Base-by-base conservation (phyloP, 1,139 yeast genomes). In the Saccharomyces hybrid region DNA sequence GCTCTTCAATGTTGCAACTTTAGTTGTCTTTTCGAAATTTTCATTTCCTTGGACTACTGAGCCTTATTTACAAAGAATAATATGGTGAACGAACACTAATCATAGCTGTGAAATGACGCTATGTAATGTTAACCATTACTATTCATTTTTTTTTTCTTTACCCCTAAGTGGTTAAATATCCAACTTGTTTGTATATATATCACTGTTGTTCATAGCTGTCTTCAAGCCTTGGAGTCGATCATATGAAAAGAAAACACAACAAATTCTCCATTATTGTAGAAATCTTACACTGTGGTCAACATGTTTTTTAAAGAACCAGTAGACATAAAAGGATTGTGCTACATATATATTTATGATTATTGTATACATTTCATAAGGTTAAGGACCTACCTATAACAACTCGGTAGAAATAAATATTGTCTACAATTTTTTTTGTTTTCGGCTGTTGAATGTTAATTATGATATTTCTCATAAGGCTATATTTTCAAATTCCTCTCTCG, bases 41-140 rank as follows among this genome's bases (percentile, higher is more conserved):
- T 81, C 88, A 26, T 88, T 91, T 64, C 63, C 68, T 9, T 91
- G 97, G 98, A 72, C 69, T 1, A 75, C 79, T 57, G 86, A 86
- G 61, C 75, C 81, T 0, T 70, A 67, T 16, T 66, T 77, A 14
- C 97, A 90, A 71, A 79, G 97, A 62, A 88, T 93, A 58, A 89
- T 91, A 65, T 93, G 98, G 98, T 91, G 72, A 71, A 16, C 13
- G 13, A 14, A 38, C 7, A 11, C 42, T 38, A n/a, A 38, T 38
- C 7, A 16, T 14, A 16, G 13, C 42, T 38, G 9, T 8, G 13
- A 38, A 38, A n/a, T 4, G 25, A 5, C 23, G 20, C 11, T 16
- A 38, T 16, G 11, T 38, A 38, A 38, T 16, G 42, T 38, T 38
- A 6, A 38, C 23, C 11, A 38, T 14, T 31, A 31, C 5, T 31